phyloP scores from a whole-genome alignment of 768 basidiomycete genomes.

The Tricholoma terreum region DNA sequence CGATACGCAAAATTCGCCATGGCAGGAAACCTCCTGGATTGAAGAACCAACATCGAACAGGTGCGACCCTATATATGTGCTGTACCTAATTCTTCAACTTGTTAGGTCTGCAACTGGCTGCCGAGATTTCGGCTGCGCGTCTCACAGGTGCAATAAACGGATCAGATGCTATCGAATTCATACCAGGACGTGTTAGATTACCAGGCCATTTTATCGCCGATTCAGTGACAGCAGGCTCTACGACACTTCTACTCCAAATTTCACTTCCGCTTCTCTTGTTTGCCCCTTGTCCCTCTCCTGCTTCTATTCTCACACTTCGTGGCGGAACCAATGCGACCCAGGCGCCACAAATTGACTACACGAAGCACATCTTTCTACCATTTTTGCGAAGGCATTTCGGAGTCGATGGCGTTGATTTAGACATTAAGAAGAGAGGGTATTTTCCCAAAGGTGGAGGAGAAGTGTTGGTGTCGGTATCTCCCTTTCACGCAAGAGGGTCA shows the following conservation, averaged over 20 bases:
- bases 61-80: constrained; percentile 26
- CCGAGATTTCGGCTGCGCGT: constrained; percentile 54
- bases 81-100: background rate
- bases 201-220: constrained; percentile 40
- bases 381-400: constrained; percentile 62
- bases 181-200: constrained; percentile 44
- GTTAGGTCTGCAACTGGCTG: constrained; percentile 63
- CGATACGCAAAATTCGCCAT: constrained; percentile 58
- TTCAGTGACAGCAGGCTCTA: constrained; percentile 67
- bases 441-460: constrained; percentile 73
- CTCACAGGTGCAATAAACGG: constrained; percentile 52
- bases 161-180: constrained; percentile 54
- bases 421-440: constrained; percentile 61
- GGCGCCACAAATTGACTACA: constrained; percentile 79
- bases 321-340: constrained; percentile 73
- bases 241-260: constrained; percentile 68
- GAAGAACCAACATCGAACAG: constrained; percentile 70
- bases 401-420: constrained; percentile 38
- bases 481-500: constrained; percentile 32
- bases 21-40: constrained; percentile 61
- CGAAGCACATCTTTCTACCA: constrained; percentile 60
- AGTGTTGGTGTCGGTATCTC: constrained; percentile 41
- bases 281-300: constrained; percentile 25
- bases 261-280: constrained; percentile 69
- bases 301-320: constrained; percentile 49